Percentiles rank a stretch among this genome's conserved stretches.
Evolutionary conservation across 2,329 filamentous ascomycete genomes (phyloP).

Genomic region (Clonostachys rosea): DNA sequence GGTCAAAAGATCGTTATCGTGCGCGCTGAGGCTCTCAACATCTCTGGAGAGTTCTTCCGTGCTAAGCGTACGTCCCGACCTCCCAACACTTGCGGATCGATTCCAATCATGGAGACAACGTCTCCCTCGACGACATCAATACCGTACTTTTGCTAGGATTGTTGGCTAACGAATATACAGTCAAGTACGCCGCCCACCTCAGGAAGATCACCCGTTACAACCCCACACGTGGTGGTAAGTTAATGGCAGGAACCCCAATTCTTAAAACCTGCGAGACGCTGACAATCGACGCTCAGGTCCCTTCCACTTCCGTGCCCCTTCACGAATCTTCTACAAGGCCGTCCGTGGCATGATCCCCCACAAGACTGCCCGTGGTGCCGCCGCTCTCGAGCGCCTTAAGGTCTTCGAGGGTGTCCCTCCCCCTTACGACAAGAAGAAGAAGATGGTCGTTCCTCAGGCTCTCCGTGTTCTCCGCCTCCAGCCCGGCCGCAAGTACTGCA

Average conservation of each 20-base stretch:
- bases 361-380: constrained; percentile 97
- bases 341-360: constrained; percentile 99
- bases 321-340: constrained; percentile 99
- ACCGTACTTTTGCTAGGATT: constrained; percentile 34
- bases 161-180: constrained; percentile 42
- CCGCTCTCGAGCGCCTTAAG: constrained; percentile 97
- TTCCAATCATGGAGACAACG: no score
- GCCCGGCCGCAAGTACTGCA: constrained; percentile 99
- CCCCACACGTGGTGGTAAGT: constrained; percentile 93
- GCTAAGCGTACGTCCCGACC: constrained; percentile 84
- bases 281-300: constrained; percentile 59
- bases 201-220: constrained; percentile 99
- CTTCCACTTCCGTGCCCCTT: constrained; percentile 99
- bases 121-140: constrained; percentile 4
- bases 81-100: constrained; percentile 1
- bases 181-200: constrained; percentile 99
- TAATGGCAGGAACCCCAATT: constrained; percentile 4
- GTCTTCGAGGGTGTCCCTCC: constrained; percentile 99
- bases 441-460: constrained; percentile 98
- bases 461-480: constrained; percentile 94
- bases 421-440: constrained; percentile 99
- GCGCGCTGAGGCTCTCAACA: constrained; percentile 98
- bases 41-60: constrained; percentile 99
- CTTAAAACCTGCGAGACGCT: constrained; percentile 14
- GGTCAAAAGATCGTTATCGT: constrained; percentile 99